These are phyloP conservation scores for Mycena olivaceomarginata DNA, from an alignment of 768 basidiomycete species.

Conservation along the genomic window DNA sequence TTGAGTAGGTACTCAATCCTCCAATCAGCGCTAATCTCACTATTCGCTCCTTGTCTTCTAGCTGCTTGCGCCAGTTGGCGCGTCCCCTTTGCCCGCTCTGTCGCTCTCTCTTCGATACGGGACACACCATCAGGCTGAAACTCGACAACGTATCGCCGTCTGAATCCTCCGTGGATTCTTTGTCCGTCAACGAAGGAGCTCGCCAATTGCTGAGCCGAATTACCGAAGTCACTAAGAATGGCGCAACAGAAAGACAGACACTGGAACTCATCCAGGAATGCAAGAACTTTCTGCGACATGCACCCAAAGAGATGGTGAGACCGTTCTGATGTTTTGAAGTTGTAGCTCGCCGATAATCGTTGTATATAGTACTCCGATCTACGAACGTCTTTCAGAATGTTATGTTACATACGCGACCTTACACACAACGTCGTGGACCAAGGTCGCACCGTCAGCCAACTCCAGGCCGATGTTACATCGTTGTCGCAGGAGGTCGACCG, in stretches of 20 bases:
- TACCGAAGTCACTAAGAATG: too few relatives aligned
- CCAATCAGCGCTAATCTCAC: conserved; percentile 6
- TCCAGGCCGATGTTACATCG: neutral
- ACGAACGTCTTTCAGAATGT: conserved; percentile 36
- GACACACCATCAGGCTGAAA: conserved; percentile 67
- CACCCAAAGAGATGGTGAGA: conserved; percentile 35
- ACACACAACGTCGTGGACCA: too few relatives aligned
- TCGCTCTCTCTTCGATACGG: conserved; percentile 69
- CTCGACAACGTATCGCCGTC: too few relatives aligned
- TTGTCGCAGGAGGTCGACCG: conserved; percentile 38
- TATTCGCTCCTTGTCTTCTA: conserved; percentile 50
- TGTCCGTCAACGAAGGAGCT: too few relatives aligned
- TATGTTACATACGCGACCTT: conserved; percentile 32
- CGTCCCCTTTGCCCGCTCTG: conserved; percentile 77
- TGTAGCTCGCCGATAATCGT: conserved; percentile 9
- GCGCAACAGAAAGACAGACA: conserved; percentile 67
- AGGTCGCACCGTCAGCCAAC: conserved; percentile 22
- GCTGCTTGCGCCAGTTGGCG: conserved; percentile 73
- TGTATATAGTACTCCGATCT: conserved; percentile 38
- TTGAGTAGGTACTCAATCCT: conserved; percentile 49
- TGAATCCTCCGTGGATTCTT: too few relatives aligned
- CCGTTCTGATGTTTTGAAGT: neutral
- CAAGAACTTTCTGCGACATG: conserved; percentile 42
- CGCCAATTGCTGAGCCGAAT: too few relatives aligned
- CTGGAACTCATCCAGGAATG: conserved; percentile 72